phyloP scores from a whole-genome alignment of 257 asterid genomes.

The Solanum ossicruentum region DNA sequence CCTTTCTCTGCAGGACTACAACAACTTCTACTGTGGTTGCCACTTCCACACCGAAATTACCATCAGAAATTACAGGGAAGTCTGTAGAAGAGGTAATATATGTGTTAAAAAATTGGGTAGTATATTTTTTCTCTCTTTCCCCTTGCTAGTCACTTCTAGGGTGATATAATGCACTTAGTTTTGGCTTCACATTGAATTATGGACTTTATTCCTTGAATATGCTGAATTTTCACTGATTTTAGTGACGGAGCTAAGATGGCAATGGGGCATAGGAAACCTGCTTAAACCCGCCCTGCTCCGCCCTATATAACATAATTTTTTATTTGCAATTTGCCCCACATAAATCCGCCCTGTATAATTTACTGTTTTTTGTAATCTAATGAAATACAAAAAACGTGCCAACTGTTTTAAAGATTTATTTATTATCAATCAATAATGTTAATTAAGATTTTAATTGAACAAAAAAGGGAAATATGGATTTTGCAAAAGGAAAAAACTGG shows the following conservation, averaged over 20 bases:
- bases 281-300: too few relatives aligned
- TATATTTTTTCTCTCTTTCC: background rate
- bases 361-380: too few relatives aligned
- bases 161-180: background rate
- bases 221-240: background rate
- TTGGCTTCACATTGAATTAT: background rate
- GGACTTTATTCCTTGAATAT: background rate
- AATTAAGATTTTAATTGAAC: too few relatives aligned
- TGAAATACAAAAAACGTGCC: too few relatives aligned
- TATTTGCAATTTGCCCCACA: too few relatives aligned
- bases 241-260: background rate
- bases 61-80: constrained; percentile 91
- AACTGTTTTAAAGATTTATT: too few relatives aligned
- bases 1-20: constrained; percentile 39
- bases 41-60: constrained; percentile 57
- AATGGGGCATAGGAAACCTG: too few relatives aligned
- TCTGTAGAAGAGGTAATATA: constrained; percentile 84
- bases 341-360: too few relatives aligned
- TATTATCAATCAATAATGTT: too few relatives aligned
- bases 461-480: too few relatives aligned
- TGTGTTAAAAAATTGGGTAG: background rate
- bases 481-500: too few relatives aligned
- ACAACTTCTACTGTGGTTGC: constrained; percentile 33
- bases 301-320: too few relatives aligned
- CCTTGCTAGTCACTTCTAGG: background rate